A percentile compares a stretch with the other conserved stretches of the same genome.
These are phyloP conservation scores for Monilinia polystroma DNA, from an alignment of 2,329 filamentous ascomycete species.

Conservation along the genomic window DNA sequence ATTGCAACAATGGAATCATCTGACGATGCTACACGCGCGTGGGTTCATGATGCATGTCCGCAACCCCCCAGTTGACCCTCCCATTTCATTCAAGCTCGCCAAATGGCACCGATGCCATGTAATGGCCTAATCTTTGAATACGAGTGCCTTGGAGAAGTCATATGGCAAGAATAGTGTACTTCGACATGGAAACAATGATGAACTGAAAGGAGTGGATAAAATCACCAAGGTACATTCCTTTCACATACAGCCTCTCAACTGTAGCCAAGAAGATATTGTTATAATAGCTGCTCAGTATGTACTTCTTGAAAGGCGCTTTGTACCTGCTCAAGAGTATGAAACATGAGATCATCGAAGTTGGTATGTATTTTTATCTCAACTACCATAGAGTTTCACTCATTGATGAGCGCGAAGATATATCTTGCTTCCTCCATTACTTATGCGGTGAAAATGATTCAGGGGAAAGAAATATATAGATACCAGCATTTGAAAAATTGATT, in stretches of 20 bases:
- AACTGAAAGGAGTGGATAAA: neutral
- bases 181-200: neutral
- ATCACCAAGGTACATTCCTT: neutral
- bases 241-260: too few relatives aligned
- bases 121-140: neutral
- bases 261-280: too few relatives aligned
- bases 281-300: too few relatives aligned
- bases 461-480: conserved; percentile 24
- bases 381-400: neutral
- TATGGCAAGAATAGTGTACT: neutral
- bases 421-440: conserved; percentile 25
- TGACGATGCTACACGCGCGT: neutral
- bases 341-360: neutral
- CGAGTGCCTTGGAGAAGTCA: neutral
- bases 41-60: neutral
- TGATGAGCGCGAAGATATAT: conserved; percentile 19
- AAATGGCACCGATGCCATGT: neutral
- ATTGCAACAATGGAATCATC: neutral
- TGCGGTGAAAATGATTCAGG: conserved; percentile 28
- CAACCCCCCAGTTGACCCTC: too few relatives aligned
- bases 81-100: too few relatives aligned
- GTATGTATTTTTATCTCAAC: neutral
- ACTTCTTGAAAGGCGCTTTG: neutral
- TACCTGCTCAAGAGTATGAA: neutral
- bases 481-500: conserved; percentile 23